Evolutionary conservation across 352 stramenopile genomes (phyloP).

Genomic region (Globisporangium carolinianum): DNA sequence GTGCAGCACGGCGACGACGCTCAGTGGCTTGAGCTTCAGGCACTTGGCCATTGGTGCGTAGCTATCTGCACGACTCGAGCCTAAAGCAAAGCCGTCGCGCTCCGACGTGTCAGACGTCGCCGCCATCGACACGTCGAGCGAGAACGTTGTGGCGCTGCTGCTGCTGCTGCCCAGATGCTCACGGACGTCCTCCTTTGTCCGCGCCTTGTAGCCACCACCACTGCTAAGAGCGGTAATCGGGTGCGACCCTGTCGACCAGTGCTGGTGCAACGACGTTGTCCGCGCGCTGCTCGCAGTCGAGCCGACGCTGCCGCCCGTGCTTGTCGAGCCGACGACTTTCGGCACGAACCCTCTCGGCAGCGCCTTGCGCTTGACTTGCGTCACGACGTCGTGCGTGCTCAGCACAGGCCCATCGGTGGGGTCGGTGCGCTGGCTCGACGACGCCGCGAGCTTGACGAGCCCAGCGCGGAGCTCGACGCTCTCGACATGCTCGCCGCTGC

Average conservation of each 20-base stretch:
- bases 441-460: not conserved
- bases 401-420: not conserved
- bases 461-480: not conserved
- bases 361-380: conserved; percentile 24
- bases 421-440: not conserved
- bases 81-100: conserved; percentile 8
- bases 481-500: not conserved
- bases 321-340: conserved; percentile 16
- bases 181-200: conserved; percentile 33
- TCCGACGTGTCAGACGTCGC: conserved; percentile 11
- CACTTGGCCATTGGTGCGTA: conserved; percentile 16
- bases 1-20: conserved; percentile 28
- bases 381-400: conserved; percentile 11
- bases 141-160: conserved; percentile 17
- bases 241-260: conserved; percentile 13
- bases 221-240: no score
- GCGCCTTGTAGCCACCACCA: conserved; percentile 18
- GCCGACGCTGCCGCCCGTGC: conserved; percentile 2
- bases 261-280: conserved; percentile 8
- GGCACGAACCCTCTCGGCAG: conserved; percentile 17
- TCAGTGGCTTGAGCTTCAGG: conserved; percentile 43
- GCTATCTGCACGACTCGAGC: no score
- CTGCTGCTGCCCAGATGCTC: conserved; percentile 17
- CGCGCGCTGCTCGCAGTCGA: conserved; percentile 4
- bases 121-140: conserved; percentile 28